Percentiles rank a stretch among this genome's conserved stretches.
Evolutionary conservation across 192 early-diverging fungal species (phyloP).

Genomic region (Mortierella hygrophila): DNA sequence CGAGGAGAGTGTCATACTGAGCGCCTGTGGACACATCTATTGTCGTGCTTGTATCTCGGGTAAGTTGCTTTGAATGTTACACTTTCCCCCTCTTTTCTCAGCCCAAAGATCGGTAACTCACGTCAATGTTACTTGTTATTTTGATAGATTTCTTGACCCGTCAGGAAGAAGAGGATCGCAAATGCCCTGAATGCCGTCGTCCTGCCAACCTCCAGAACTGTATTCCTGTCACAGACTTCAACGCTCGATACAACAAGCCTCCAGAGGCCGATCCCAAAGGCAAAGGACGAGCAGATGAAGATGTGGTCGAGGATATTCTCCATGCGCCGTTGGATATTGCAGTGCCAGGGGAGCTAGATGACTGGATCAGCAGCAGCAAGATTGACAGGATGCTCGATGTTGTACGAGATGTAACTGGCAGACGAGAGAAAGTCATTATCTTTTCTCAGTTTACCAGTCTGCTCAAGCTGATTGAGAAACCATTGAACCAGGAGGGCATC

Average conservation of each 20-base stretch:
- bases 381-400: conserved; percentile 47
- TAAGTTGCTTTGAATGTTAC: not conserved
- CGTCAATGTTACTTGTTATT: not conserved
- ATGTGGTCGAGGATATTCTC: conserved; percentile 5
- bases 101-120: not conserved
- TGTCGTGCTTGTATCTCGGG: conserved; percentile 54
- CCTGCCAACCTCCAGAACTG: conserved; percentile 12
- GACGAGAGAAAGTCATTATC: conserved; percentile 65
- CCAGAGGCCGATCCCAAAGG: conserved; percentile 31
- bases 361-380: conserved; percentile 58
- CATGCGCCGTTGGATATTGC: conserved; percentile 58
- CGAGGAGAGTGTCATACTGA: conserved; percentile 44
- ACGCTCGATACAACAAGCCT: conserved; percentile 34
- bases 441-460: conserved; percentile 71
- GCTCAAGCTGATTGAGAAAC: conserved; percentile 63
- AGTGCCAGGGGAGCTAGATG: conserved; percentile 62
- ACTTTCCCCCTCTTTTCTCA: not conserved
- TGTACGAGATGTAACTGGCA: conserved; percentile 8
- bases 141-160: conserved; percentile 26
- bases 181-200: conserved; percentile 45
- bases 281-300: conserved; percentile 35
- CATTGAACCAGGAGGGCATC: conserved; percentile 55
- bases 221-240: conserved; percentile 42
- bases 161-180: conserved; percentile 49
- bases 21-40: conserved; percentile 48